Percentiles rank a stretch among this genome's conserved stretches.
phyloP scores from a whole-genome alignment of 176 grass and related monocot genomes.

The Oryza officinalis region DNA sequence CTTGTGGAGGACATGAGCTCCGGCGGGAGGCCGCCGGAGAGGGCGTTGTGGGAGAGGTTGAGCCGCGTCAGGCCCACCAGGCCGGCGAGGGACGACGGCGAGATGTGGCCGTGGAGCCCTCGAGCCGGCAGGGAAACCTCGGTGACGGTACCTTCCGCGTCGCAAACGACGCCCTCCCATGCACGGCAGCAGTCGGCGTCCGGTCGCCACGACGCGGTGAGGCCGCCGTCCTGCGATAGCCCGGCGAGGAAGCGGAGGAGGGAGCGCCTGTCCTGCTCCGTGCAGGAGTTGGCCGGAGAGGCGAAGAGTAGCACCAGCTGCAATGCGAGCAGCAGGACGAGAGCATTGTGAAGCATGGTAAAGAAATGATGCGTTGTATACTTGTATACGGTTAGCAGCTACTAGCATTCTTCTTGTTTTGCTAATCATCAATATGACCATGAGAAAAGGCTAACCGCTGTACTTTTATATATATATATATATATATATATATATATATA shows the following conservation, averaged over 20 bases:
- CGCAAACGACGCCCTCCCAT: conserved; percentile 30
- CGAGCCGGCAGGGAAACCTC: background rate
- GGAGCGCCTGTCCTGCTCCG: background rate
- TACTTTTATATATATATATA: too few relatives aligned
- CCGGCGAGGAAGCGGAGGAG: too few relatives aligned
- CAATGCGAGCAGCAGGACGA: too few relatives aligned
- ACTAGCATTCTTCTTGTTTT: too few relatives aligned
- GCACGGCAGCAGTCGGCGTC: conserved; percentile 22
- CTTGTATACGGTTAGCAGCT: too few relatives aligned
- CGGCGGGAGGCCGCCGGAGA: background rate
- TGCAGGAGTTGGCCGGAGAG: too few relatives aligned
- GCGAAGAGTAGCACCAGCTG: too few relatives aligned
- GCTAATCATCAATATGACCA: too few relatives aligned
- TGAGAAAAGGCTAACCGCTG: too few relatives aligned
- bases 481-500: too few relatives aligned
- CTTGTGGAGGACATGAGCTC: conserved; percentile 15
- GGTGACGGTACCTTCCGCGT: background rate
- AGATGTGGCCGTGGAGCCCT: conserved; percentile 27
- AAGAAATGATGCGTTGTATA: too few relatives aligned
- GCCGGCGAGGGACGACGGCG: background rate
- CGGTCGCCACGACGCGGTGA: conserved; percentile 5
- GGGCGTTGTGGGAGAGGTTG: conserved; percentile 29
- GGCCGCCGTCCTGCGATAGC: background rate
- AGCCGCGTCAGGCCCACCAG: background rate
- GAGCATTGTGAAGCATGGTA: too few relatives aligned